Evolutionary conservation across 2,329 filamentous ascomycete species (phyloP), one percentile per base, ranked within the genome.

Genomic region (Ceratocystiopsis minuta): DNA sequence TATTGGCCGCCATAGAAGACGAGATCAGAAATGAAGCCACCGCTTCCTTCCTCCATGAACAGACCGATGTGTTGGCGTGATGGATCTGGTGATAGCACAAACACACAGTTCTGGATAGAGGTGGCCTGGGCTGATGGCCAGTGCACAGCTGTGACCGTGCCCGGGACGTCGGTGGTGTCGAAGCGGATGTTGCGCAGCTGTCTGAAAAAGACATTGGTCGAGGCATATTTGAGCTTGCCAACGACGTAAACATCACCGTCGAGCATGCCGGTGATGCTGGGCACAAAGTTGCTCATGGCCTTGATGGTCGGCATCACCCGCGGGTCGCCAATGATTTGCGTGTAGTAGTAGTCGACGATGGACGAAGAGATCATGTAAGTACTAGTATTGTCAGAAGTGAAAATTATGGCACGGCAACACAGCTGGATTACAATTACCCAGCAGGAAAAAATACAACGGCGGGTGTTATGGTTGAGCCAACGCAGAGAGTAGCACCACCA

Each of bases 61-160:
- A 78, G 60, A n/a, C 73, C 73, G 1, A 64, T 60, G 34, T 75
- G 69, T 24, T 64, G 59, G 20, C 67, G 72, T 3, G 61, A 64
- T 0, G 57, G 47, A 2, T 55, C 52, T 9, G 54, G 58, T 2
- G 66, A 66, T 48, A 75, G 61, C 42, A 61, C 60, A 54, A 78
- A 72, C 2, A 67, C 60, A 17, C 74, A 66, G 49, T 76, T 78
- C 46, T 72, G 67, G 31, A 78, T 61, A 14, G 67, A 64, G 1
- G 72, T 73, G 1, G 71, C 75, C 52, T 82, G 78, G 0, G 75
- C 71, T 1, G 77, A 74, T 17, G 79, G 76, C 78, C 77, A 82
- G 51, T 81, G 78, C 71, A 50, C 44, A 3, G 48, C 47, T 10
- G 47, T 18, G 66, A 52, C 44, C 2, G 28, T 36, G 11, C 48